Conservation (phyloP, 768 basidiomycete species). For the Royoungia palumana region DNA sequence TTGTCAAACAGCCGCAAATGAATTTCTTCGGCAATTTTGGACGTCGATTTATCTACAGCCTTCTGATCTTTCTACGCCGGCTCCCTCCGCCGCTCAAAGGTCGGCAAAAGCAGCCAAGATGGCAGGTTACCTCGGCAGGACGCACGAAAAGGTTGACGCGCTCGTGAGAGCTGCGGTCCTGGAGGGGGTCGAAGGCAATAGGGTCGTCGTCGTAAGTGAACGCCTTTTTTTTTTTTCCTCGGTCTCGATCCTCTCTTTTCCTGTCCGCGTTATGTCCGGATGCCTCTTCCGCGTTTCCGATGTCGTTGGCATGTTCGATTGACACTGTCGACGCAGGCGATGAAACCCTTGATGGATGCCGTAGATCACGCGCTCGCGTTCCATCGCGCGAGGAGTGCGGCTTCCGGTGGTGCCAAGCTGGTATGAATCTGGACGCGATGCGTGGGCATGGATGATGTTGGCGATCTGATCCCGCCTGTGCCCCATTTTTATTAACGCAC, state of each 20-base stretch:
- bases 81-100: constrained; percentile 62
- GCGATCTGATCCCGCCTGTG: too few species aligned
- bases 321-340: constrained; percentile 44
- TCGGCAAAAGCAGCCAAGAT: constrained; percentile 82
- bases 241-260: not conserved
- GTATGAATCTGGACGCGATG: constrained; percentile 3
- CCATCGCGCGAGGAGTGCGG: constrained; percentile 40
- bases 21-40: constrained; percentile 97
- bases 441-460: too few species aligned
- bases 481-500: too few species aligned
- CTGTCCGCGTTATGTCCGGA: not conserved
- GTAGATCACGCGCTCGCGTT: constrained; percentile 70
- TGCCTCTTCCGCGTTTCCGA: not conserved
- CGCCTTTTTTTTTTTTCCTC: constrained; percentile 19
- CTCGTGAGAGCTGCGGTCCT: constrained; percentile 62
- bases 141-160: constrained; percentile 76
- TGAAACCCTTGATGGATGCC: constrained; percentile 71
- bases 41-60: constrained; percentile 76
- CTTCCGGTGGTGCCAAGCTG: constrained; percentile 3
- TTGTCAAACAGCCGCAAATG: constrained; percentile 90
- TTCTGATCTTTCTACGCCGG: constrained; percentile 50
- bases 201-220: constrained; percentile 60
- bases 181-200: constrained; percentile 57
- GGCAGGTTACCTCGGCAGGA: constrained; percentile 76
- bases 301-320: not conserved